These are phyloP conservation scores for Naganishia friedmannii DNA, from an alignment of 768 basidiomycete genomes.

Conservation along the genomic window DNA sequence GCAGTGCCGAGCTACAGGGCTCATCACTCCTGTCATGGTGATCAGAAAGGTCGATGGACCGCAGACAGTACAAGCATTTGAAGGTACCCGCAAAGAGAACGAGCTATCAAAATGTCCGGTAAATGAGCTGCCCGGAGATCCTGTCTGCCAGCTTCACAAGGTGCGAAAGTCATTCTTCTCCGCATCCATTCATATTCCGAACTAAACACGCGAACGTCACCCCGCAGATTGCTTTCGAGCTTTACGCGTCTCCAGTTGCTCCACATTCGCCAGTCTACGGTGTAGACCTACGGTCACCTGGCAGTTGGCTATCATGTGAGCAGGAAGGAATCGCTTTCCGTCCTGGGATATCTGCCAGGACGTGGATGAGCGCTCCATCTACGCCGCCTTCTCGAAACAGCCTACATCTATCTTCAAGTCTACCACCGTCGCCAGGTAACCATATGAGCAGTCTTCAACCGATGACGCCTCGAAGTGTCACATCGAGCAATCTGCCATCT, in stretches of 20 bases:
- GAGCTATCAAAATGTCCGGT: constrained; percentile 52
- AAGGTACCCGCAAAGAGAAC: constrained; percentile 67
- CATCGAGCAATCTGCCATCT: constrained; percentile 34
- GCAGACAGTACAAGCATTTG: constrained; percentile 84
- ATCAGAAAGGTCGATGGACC: constrained; percentile 90
- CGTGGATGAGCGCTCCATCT: constrained; percentile 35
- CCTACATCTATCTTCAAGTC: constrained; percentile 22
- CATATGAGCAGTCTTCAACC: constrained; percentile 40
- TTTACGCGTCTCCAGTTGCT: constrained; percentile 33
- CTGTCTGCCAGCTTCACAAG: constrained; percentile 93
- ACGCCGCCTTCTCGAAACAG: constrained; percentile 25
- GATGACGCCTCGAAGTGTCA: constrained; percentile 43
- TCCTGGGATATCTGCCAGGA: constrained; percentile 29
- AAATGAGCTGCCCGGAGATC: constrained; percentile 87
- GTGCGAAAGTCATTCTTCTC: constrained; percentile 52
- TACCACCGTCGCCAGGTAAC: constrained; percentile 40
- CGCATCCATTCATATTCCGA: not conserved
- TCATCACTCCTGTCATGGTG: constrained; percentile 87
- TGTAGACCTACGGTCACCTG: constrained; percentile 33
- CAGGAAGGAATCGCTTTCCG: constrained; percentile 38
- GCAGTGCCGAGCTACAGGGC: constrained; percentile 89
- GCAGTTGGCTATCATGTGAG: constrained; percentile 43
- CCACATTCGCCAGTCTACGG: constrained; percentile 30
- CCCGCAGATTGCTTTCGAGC: constrained; percentile 41
- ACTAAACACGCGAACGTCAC: not conserved